Evolutionary conservation across 2,329 filamentous ascomycete species (phyloP).

Genomic region (Exophiala xenobiotica): DNA sequence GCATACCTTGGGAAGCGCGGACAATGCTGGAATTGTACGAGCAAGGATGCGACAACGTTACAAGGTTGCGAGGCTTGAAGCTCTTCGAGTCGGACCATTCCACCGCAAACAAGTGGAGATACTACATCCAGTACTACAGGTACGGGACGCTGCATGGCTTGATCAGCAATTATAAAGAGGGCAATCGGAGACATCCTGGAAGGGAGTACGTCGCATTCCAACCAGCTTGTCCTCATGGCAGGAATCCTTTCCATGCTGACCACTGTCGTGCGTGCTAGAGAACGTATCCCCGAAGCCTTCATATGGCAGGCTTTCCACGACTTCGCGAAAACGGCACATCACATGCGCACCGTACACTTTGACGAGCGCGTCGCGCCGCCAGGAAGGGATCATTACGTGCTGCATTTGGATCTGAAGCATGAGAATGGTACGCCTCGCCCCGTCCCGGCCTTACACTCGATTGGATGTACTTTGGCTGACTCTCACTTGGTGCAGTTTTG

Average conservation of each 20-base stretch:
- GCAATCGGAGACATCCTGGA: background rate
- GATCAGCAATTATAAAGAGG: slow-evolving; percentile 10
- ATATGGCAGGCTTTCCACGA: slow-evolving; percentile 23
- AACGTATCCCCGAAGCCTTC: slow-evolving; percentile 21
- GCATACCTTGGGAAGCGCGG: slow-evolving; percentile 17
- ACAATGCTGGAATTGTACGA: slow-evolving; percentile 11
- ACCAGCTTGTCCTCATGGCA: too few relatives aligned
- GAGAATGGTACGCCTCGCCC: slow-evolving; percentile 19
- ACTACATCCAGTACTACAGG: slow-evolving; percentile 19
- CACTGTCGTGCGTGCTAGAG: background rate
- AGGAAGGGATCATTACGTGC: slow-evolving; percentile 11
- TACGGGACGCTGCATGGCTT: slow-evolving; percentile 16
- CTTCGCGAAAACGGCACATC: slow-evolving; percentile 14
- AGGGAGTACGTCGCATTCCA: background rate
- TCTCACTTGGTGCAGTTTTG: slow-evolving; percentile 9
- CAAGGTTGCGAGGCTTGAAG: slow-evolving; percentile 8
- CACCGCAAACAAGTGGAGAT: slow-evolving; percentile 14
- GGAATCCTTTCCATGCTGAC: background rate
- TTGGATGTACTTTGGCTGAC: too few relatives aligned
- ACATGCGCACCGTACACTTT: slow-evolving; percentile 18
- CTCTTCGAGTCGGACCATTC: slow-evolving; percentile 8
- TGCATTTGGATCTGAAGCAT: slow-evolving; percentile 25
- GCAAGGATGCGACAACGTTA: slow-evolving; percentile 17
- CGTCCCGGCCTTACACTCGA: too few relatives aligned
- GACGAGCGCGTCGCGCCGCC: background rate